These are phyloP conservation scores for Backusella liffmaniae DNA, from an alignment of 192 early-diverging fungal species.

Conservation along the genomic window DNA sequence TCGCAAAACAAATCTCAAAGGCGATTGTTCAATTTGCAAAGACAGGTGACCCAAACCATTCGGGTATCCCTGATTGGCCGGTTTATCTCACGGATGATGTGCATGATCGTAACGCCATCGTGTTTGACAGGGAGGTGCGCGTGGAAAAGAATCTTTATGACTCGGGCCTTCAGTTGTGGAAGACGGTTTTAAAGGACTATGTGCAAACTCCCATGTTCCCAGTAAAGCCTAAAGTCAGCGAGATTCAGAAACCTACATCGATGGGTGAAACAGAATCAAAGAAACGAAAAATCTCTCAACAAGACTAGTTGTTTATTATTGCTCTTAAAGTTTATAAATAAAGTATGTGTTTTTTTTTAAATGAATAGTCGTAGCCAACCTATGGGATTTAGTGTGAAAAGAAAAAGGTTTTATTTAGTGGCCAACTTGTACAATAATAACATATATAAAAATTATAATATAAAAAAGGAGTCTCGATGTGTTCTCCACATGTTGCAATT, in stretches of 20 bases:
- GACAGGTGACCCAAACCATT: conserved; percentile 41
- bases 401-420: too few relatives aligned
- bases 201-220: conserved; percentile 20
- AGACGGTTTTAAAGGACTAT: conserved; percentile 16
- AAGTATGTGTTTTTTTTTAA: too few relatives aligned
- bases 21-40: conserved; percentile 39
- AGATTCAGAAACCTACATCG: neutral
- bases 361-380: too few relatives aligned
- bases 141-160: conserved; percentile 20
- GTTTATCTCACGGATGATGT: neutral
- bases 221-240: neutral
- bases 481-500: too few relatives aligned
- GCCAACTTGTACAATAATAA: too few relatives aligned
- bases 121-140: conserved; percentile 24
- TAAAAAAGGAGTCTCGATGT: too few relatives aligned
- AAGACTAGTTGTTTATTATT: neutral
- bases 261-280: neutral
- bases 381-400: too few relatives aligned
- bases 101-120: conserved; percentile 3
- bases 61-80: conserved; percentile 29
- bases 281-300: neutral
- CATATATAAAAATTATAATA: too few relatives aligned
- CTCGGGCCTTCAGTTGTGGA: conserved; percentile 15
- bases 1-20: conserved; percentile 35
- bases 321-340: too few relatives aligned